Evolutionary conservation across 441 rosid genomes (phyloP).

Genomic region (Adansonia rubrostipa): DNA sequence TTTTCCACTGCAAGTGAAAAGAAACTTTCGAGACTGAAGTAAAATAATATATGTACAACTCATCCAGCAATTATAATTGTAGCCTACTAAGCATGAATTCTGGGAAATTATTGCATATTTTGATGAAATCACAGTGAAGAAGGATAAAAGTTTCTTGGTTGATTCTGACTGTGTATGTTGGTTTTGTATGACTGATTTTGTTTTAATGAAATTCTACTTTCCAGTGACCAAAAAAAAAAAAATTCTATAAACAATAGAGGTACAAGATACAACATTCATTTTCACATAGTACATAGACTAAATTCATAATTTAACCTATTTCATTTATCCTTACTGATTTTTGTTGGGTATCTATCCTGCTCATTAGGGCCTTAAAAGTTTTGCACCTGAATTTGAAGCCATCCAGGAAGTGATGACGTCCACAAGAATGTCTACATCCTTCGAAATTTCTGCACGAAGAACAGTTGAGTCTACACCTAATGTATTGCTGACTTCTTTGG

Average conservation of each 20-base stretch:
- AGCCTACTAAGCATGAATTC: background rate
- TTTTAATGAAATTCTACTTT: background rate
- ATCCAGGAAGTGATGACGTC: slow-evolving; percentile 81
- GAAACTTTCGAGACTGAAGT: background rate
- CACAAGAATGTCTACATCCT: slow-evolving; percentile 67
- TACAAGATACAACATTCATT: background rate
- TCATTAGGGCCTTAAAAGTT: slow-evolving; percentile 52
- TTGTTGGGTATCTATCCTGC: background rate
- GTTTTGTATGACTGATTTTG: background rate
- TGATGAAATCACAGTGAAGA: background rate
- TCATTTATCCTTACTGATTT: background rate
- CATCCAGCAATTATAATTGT: background rate
- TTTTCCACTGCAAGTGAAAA: background rate
- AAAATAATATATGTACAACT: background rate
- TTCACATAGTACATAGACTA: background rate
- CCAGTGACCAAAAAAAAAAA: background rate
- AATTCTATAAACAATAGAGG: background rate
- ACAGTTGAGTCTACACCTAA: slow-evolving; percentile 68
- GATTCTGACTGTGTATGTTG: background rate
- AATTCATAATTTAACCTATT: background rate
- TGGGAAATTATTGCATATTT: background rate
- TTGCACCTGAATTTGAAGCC: slow-evolving; percentile 69
- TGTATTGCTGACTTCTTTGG: slow-evolving; percentile 87
- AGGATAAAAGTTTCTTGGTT: background rate
- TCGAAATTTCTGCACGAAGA: slow-evolving; percentile 68